phyloP scores from a whole-genome alignment of 768 basidiomycete species.

The Mycena alexandri region DNA sequence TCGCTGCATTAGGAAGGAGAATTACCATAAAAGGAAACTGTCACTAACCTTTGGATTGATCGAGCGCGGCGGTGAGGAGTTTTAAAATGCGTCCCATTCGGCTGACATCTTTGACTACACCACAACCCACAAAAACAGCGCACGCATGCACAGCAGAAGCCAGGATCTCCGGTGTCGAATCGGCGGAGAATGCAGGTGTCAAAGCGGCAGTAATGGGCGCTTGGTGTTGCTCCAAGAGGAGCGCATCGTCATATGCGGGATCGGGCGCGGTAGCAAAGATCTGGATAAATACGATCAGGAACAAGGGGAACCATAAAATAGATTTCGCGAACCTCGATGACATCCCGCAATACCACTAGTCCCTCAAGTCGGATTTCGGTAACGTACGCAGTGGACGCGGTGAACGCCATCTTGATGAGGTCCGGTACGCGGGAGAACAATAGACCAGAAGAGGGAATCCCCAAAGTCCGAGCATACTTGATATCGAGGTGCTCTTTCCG shows the following conservation, averaged over 20 bases:
- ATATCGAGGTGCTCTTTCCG: conserved; percentile 89
- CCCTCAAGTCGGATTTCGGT: conserved; percentile 96
- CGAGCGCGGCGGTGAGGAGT: conserved; percentile 86
- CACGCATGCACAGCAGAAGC: conserved; percentile 94
- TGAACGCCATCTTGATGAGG: conserved; percentile 98
- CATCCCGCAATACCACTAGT: conserved; percentile 88
- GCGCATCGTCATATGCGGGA: conserved; percentile 90
- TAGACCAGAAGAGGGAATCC: conserved; percentile 70
- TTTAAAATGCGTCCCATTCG: conserved; percentile 97
- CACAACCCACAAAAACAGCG: conserved; percentile 95
- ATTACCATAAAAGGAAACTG: conserved; percentile 17
- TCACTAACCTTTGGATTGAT: conserved; percentile 85
- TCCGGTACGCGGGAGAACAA: conserved; percentile 91
- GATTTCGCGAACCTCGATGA: conserved; percentile 78
- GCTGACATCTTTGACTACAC: conserved; percentile 89
- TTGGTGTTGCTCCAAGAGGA: conserved; percentile 96
- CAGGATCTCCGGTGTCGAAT: conserved; percentile 95
- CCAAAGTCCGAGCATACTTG: conserved; percentile 71
- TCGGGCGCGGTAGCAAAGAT: conserved; percentile 90
- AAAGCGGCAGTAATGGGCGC: conserved; percentile 98
- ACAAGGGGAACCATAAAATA: neutral
- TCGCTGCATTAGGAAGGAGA: conserved; percentile 14
- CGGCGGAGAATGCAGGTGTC: conserved; percentile 95
- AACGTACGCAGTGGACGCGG: conserved; percentile 95
- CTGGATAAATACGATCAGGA: conserved; percentile 55